A percentile compares a stretch with the other conserved stretches of the same genome.
Evolutionary conservation across 305 asterid species (phyloP).

Genomic region (Plantago coronopus): DNA sequence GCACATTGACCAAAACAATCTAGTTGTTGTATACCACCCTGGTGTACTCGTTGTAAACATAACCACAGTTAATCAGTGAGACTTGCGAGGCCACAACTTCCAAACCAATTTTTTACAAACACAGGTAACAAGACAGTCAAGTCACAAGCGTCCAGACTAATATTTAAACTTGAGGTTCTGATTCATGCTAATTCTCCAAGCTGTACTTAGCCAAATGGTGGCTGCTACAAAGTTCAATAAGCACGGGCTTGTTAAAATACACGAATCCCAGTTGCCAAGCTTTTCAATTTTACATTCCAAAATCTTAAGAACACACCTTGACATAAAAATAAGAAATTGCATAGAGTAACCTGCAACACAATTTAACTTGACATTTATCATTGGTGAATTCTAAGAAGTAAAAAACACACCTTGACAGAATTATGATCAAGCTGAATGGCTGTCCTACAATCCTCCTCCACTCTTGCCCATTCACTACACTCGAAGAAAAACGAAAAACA

Average conservation of each 20-base stretch:
- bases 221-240: background rate
- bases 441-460: slow-evolving; percentile 83
- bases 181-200: background rate
- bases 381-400: background rate
- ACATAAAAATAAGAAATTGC: background rate
- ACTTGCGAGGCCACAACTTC: no score
- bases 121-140: background rate
- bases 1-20: background rate
- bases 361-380: background rate
- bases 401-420: slow-evolving; percentile 64
- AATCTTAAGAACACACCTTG: no score
- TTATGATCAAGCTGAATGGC: slow-evolving; percentile 79
- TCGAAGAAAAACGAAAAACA: slow-evolving; percentile 12
- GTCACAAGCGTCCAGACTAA: no score
- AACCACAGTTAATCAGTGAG: no score
- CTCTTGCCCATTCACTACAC: slow-evolving; percentile 70
- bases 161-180: background rate
- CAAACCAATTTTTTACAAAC: no score
- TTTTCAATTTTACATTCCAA: background rate
- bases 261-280: background rate
- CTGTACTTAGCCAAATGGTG: background rate
- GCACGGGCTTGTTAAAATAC: background rate
- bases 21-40: background rate
- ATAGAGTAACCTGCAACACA: background rate
- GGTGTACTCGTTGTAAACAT: no score